phyloP scores from a whole-genome alignment of 1,284 basidiomycete species.

The Cystobasidium sp. region DNA sequence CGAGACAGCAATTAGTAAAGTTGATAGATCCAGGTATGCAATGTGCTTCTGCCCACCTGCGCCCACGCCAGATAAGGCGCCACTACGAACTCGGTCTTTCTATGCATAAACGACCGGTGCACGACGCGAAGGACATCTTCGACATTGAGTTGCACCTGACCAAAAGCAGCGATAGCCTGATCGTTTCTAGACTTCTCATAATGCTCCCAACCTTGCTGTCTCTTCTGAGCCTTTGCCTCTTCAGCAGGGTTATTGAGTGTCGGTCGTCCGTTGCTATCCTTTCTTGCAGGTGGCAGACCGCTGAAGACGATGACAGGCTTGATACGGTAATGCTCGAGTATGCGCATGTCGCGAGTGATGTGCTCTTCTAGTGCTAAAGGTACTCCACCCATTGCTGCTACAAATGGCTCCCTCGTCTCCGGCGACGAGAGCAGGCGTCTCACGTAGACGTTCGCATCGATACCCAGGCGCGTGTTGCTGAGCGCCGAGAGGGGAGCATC shows the following conservation, averaged over 20 bases:
- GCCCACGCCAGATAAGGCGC: slow-evolving; percentile 94
- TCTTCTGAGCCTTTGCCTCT: slow-evolving; percentile 28
- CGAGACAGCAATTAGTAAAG: too few relatives aligned
- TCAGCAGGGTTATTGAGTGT: slow-evolving; percentile 12
- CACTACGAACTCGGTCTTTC: slow-evolving; percentile 93
- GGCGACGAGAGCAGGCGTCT: slow-evolving; percentile 76
- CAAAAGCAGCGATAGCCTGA: slow-evolving; percentile 79
- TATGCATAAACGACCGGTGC: slow-evolving; percentile 87
- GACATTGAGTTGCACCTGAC: slow-evolving; percentile 70
- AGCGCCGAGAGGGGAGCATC: slow-evolving; percentile 80
- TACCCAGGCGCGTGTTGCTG: slow-evolving; percentile 90
- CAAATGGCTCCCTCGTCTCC: slow-evolving; percentile 76
- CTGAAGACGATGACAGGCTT: slow-evolving; percentile 98
- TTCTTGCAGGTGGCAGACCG: slow-evolving; percentile 70
- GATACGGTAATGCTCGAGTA: slow-evolving; percentile 86
- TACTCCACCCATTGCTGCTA: slow-evolving; percentile 44
- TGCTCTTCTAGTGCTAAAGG: slow-evolving; percentile 59
- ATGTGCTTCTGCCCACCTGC: slow-evolving; percentile 67
- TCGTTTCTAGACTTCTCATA: slow-evolving; percentile 89
- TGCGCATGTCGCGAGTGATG: slow-evolving; percentile 88
- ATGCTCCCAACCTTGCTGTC: slow-evolving; percentile 78
- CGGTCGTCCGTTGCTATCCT: slow-evolving; percentile 20
- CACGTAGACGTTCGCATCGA: slow-evolving; percentile 93
- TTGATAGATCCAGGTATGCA: neutral
- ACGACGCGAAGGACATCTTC: slow-evolving; percentile 93